Percentiles rank a stretch among this genome's conserved stretches.
Evolutionary conservation across 495 filamentous ascomycete species (phyloP).

Genomic region (Aspergillus cavernicola): DNA sequence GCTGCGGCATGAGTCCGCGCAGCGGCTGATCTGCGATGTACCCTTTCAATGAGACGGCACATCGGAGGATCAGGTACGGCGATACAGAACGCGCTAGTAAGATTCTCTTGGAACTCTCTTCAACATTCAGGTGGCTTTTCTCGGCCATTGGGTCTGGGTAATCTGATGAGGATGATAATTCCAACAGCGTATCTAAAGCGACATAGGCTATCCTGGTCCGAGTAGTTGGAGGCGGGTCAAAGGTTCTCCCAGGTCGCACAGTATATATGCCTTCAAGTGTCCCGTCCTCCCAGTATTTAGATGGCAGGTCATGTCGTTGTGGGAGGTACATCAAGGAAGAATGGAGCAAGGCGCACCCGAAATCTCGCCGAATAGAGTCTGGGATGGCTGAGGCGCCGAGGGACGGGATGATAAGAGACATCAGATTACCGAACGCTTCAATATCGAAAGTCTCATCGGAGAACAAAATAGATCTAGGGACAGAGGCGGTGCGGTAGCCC

Average conservation of each 20-base stretch:
- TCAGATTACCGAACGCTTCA: conserved; percentile 61
- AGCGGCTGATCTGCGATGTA: conserved; percentile 93
- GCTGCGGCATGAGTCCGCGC: conserved; percentile 88
- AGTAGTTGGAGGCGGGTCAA: conserved; percentile 58
- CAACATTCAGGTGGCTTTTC: background rate
- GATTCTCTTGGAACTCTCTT: conserved; percentile 25
- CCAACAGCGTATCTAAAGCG: conserved; percentile 76
- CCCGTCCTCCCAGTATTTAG: conserved; percentile 40
- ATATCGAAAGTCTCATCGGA: conserved; percentile 74
- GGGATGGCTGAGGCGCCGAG: conserved; percentile 63
- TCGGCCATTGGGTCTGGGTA: background rate
- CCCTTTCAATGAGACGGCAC: conserved; percentile 69
- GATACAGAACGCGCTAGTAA: conserved; percentile 72
- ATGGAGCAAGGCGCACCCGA: conserved; percentile 72
- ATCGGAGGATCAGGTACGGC: conserved; percentile 80
- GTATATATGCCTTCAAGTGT: conserved; percentile 62
- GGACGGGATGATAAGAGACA: conserved; percentile 67
- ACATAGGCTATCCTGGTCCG: conserved; percentile 72
- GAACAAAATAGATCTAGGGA: conserved; percentile 25
- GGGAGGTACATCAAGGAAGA: conserved; percentile 77
- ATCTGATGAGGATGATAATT: conserved; percentile 52
- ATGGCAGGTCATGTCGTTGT: conserved; percentile 59
- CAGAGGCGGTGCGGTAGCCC: conserved; percentile 28
- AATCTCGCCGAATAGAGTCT: conserved; percentile 64
- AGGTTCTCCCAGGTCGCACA: conserved; percentile 64